Conservation (phyloP, 2,329 filamentous ascomycete species). For the Alternaria brassicicola region DNA sequence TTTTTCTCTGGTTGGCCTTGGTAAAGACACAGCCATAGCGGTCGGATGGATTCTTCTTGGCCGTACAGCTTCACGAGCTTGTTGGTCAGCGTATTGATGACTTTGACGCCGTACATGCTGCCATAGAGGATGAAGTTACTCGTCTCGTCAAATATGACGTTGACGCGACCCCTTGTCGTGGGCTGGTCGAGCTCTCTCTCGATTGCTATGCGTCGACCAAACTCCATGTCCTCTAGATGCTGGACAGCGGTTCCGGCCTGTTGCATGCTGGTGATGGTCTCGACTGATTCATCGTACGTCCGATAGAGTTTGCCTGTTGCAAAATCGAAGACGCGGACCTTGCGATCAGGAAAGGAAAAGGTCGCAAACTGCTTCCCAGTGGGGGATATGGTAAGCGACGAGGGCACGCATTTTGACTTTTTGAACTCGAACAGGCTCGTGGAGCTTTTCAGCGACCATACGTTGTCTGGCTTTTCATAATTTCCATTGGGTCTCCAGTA, state of each 20-base stretch:
- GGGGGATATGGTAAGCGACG: constrained; percentile 83
- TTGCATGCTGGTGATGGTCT: constrained; percentile 91
- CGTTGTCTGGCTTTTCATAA: constrained; percentile 89
- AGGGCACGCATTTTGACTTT: constrained; percentile 83
- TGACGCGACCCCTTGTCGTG: constrained; percentile 71
- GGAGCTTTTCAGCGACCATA: constrained; percentile 91
- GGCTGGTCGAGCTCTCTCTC: constrained; percentile 84
- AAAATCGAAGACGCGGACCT: constrained; percentile 93
- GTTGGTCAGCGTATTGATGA: constrained; percentile 95
- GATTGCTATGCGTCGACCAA: constrained; percentile 82
- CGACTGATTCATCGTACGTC: constrained; percentile 92
- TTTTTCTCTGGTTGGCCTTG: constrained; percentile 97
- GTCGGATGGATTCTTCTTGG: constrained; percentile 84
- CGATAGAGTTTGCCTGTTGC: constrained; percentile 83
- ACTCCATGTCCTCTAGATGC: constrained; percentile 88
- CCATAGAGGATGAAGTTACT: constrained; percentile 95
- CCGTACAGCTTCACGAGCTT: constrained; percentile 89
- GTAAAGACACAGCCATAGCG: constrained; percentile 83
- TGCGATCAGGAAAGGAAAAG: constrained; percentile 90
- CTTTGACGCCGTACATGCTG: constrained; percentile 89
- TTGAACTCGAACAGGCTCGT: constrained; percentile 98
- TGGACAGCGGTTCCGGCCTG: constrained; percentile 84
- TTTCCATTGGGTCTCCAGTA: constrained; percentile 85
- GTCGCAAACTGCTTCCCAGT: constrained; percentile 85
- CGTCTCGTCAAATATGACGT: constrained; percentile 94